Evolutionary conservation across 768 basidiomycete genomes (phyloP), one percentile per base, ranked within the genome.

Genomic region (Terana coerulea): DNA sequence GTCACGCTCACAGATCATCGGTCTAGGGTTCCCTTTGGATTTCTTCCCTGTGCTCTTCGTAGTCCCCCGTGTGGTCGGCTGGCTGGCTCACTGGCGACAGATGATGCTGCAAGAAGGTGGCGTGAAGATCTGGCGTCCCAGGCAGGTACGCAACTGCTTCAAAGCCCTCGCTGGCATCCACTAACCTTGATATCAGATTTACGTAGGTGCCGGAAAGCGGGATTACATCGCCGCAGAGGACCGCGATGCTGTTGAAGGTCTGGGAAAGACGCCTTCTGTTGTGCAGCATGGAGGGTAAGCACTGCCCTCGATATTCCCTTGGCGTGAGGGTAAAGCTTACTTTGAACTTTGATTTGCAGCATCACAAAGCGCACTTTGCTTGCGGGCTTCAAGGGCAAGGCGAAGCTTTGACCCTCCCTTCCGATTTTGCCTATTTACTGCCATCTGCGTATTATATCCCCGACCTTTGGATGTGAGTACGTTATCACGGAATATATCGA

Each of bases 41-140:
- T 95, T 89, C 68, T 95, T 94, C 82, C 92, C 93, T 0, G 92
- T 95, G 19, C 72, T 95, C 28, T 95, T 95, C 62, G 91, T 86
- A 17, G 91, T 95, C 2, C 93, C 93, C 1, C 82, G 93, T 19
- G 91, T 95, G 7, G 91, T 91, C 24, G 92, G 93, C 17, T 95
- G 92, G 93, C 74, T 95, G 7, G 89, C 91, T 0, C 92, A 94
- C 67, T 95, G 92, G 92, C 77, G 89, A 49, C 89, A 95, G 84
- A 90, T 94, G 88, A 94, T 94, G 92, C 71, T 95, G 40, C 85
- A 89, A 61, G 77, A 85, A 26, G 88, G 83, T 19, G 91, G 91
- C 44, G 91, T 95, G 55, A 95, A 94, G 71, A 95, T 95, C 59
- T 95, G 94, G 91, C 78, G 90, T 39, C 91, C 89, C 30, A 75